phyloP scores from a whole-genome alignment of 1,139 yeast species.

The Pneumocystis sp. region DNA sequence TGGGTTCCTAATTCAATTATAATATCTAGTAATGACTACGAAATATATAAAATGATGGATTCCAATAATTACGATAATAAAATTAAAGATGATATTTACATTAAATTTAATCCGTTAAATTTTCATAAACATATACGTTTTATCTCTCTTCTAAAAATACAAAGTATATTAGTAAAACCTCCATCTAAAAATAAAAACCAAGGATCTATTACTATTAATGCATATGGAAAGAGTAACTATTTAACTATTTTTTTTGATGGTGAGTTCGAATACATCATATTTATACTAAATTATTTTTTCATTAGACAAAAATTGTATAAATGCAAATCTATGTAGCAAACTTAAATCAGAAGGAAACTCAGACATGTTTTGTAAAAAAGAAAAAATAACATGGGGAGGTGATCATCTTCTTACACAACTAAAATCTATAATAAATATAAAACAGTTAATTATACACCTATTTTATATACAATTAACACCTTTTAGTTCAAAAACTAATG shows the following conservation, averaged over 20 bases:
- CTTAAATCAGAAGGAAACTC: constrained; percentile 38
- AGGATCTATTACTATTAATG: constrained; percentile 67
- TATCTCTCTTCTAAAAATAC: constrained; percentile 43
- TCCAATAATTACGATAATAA: constrained; percentile 20
- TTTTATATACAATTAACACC: background rate
- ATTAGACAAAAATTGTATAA: constrained; percentile 51
- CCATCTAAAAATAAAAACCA: constrained; percentile 85
- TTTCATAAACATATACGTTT: constrained; percentile 26
- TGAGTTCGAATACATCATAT: background rate
- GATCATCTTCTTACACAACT: constrained; percentile 50
- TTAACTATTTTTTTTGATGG: constrained; percentile 85
- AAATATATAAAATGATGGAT: constrained; percentile 40
- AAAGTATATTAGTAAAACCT: constrained; percentile 65
- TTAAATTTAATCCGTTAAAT: background rate
- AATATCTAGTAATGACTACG: constrained; percentile 30
- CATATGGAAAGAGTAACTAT: constrained; percentile 46
- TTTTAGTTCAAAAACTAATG: background rate
- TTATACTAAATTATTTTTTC: background rate
- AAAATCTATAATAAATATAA: constrained; percentile 42
- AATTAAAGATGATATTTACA: constrained; percentile 2
- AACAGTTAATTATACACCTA: constrained; percentile 32
- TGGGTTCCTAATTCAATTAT: constrained; percentile 57
- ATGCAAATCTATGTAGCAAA: constrained; percentile 49
- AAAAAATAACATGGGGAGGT: constrained; percentile 82
- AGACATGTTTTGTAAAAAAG: constrained; percentile 53